phyloP scores from a whole-genome alignment of 768 basidiomycete species.

The Pulveroboletus sp. region DNA sequence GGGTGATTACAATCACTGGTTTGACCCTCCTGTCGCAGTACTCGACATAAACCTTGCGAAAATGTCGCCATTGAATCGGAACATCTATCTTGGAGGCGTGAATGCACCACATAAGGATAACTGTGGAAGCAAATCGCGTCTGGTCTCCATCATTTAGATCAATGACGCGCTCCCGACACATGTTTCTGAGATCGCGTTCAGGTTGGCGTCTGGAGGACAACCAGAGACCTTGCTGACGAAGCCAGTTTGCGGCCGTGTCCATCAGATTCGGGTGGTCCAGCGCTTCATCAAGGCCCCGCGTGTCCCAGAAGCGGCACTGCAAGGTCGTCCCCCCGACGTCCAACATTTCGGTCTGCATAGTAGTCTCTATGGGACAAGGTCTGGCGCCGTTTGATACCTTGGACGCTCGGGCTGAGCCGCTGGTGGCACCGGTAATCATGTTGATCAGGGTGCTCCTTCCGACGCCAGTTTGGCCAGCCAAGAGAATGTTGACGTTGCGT shows the following conservation, averaged over 20 bases:
- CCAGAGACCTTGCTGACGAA: conserved; percentile 20
- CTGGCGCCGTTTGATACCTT: conserved; percentile 23
- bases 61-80: conserved; percentile 23
- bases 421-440: conserved; percentile 19
- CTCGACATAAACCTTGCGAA: conserved; percentile 24
- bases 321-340: conserved; percentile 2
- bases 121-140: conserved; percentile 1
- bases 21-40: conserved; percentile 22
- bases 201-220: conserved; percentile 12
- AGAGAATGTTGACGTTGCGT: conserved; percentile 11
- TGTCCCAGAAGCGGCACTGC: conserved; percentile 21
- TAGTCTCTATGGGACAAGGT: conserved; percentile 23
- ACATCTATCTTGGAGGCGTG: conserved; percentile 27
- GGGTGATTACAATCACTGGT: conserved; percentile 24
- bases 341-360: conserved; percentile 6
- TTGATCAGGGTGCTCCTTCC: conserved; percentile 27
- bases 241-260: conserved; percentile 14
- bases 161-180: conserved; percentile 17
- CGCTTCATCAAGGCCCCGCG: conserved; percentile 26
- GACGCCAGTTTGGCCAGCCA: conserved; percentile 27
- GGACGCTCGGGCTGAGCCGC: conserved; percentile 11
- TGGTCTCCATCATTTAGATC: conserved; percentile 8
- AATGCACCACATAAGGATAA: conserved; percentile 28
- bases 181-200: conserved; percentile 19
- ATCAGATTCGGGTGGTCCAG: conserved; percentile 21